These are phyloP conservation scores for Anthostomella pinea DNA, from an alignment of 2,329 filamentous ascomycete genomes.

Conservation along the genomic window DNA sequence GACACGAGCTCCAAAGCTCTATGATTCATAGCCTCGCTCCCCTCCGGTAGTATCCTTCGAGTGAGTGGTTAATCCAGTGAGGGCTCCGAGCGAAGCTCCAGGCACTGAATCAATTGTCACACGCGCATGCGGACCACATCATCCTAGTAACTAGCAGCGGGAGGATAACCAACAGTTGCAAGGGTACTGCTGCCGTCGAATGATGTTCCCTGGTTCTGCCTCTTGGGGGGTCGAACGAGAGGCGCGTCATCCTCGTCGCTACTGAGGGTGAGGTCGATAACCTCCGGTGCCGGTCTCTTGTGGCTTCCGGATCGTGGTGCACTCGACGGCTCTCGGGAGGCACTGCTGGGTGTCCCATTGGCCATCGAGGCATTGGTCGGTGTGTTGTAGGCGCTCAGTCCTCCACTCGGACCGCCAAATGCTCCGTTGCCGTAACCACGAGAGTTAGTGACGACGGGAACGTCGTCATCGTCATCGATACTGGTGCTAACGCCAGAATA, in stretches of 20 bases:
- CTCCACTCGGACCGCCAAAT: conserved; percentile 31
- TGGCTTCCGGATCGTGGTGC: conserved; percentile 35
- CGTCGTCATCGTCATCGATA: conserved; percentile 40
- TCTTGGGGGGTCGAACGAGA: conserved; percentile 44
- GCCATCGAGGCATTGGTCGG: conserved; percentile 19
- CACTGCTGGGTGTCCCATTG: conserved; percentile 17
- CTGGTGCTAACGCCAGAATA: conserved; percentile 21
- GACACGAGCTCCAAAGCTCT: no score
- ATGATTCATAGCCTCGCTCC: no score
- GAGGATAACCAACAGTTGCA: no score
- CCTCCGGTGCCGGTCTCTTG: conserved; percentile 41
- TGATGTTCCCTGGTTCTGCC: conserved; percentile 34
- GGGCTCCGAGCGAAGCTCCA: no score
- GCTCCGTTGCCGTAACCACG: conserved; percentile 35
- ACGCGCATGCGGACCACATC: no score
- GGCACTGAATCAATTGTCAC: no score
- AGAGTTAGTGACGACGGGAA: conserved; percentile 47
- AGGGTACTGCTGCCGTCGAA: conserved; percentile 2
- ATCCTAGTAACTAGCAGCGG: no score
- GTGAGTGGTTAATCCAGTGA: no score
- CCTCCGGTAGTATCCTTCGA: no score
- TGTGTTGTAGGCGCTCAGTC: conserved; percentile 18
- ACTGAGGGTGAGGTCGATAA: conserved; percentile 59
- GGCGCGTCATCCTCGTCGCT: conserved; percentile 51
- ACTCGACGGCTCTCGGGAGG: conserved; percentile 31